Evolutionary conservation across 2,329 filamentous ascomycete species (phyloP).

Genomic region (Nemania serpens): DNA sequence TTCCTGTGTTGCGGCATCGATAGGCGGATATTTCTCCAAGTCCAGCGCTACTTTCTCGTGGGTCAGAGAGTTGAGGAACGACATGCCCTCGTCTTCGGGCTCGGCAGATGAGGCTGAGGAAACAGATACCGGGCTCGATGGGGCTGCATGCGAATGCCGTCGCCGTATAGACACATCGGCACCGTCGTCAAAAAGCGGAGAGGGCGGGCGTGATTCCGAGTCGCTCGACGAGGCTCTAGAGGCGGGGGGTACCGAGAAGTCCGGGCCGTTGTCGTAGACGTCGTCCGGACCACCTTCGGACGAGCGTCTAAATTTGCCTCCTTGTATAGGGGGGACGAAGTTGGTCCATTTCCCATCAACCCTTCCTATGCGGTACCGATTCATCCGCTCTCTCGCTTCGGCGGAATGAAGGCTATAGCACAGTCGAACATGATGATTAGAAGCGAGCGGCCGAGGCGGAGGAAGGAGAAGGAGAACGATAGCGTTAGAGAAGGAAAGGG

Average conservation of each 20-base stretch:
- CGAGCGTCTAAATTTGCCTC: slow-evolving; percentile 70
- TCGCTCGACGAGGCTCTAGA: slow-evolving; percentile 51
- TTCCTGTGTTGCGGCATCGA: slow-evolving; percentile 75
- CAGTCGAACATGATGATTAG: neutral
- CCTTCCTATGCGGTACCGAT: slow-evolving; percentile 79
- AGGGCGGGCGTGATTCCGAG: slow-evolving; percentile 57
- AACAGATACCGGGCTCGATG: slow-evolving; percentile 53
- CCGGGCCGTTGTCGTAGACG: slow-evolving; percentile 44
- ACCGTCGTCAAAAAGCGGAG: slow-evolving; percentile 57
- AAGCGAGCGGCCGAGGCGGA: neutral
- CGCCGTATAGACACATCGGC: slow-evolving; percentile 40
- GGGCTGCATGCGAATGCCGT: slow-evolving; percentile 34
- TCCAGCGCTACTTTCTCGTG: slow-evolving; percentile 77
- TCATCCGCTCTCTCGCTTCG: slow-evolving; percentile 77
- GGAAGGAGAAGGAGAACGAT: neutral
- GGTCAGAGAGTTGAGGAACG: slow-evolving; percentile 74
- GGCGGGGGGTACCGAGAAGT: slow-evolving; percentile 34
- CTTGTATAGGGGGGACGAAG: slow-evolving; percentile 89
- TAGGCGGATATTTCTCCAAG: slow-evolving; percentile 76
- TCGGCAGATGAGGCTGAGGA: slow-evolving; percentile 63
- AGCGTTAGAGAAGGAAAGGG: neutral
- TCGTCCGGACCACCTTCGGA: slow-evolving; percentile 46
- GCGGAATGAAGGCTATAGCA: slow-evolving; percentile 75
- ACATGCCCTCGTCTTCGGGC: slow-evolving; percentile 56
- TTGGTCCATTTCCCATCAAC: slow-evolving; percentile 84